phyloP scores from a whole-genome alignment of 2,329 filamentous ascomycete species.

The Elsinoe arachidis region DNA sequence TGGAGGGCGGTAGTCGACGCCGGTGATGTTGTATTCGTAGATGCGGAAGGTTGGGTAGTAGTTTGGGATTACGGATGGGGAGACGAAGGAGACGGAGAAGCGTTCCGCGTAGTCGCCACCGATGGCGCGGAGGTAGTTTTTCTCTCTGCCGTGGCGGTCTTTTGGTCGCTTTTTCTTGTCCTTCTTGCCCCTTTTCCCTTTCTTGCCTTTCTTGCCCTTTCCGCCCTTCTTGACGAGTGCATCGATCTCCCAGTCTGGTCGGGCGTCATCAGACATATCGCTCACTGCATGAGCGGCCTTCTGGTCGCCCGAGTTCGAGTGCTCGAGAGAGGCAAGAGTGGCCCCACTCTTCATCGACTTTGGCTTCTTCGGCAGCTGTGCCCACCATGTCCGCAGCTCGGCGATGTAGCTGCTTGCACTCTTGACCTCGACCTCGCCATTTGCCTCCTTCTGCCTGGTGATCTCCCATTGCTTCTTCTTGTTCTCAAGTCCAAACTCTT shows the following conservation, averaged over 20 bases:
- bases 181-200: constrained; percentile 28
- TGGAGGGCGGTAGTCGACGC: constrained; percentile 47
- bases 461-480: constrained; percentile 31
- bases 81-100: constrained; percentile 71
- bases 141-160: constrained; percentile 44
- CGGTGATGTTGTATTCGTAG: constrained; percentile 86
- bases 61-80: constrained; percentile 68
- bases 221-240: constrained; percentile 19
- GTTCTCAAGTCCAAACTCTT: constrained; percentile 21
- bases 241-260: constrained; percentile 16
- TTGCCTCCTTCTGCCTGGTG: constrained; percentile 29
- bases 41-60: constrained; percentile 84
- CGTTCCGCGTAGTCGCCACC: constrained; percentile 77
- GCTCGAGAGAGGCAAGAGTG: not conserved
- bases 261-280: constrained; percentile 14
- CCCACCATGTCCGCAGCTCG: constrained; percentile 71
- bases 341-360: not conserved
- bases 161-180: constrained; percentile 33
- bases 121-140: constrained; percentile 55
- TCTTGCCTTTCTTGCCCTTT: constrained; percentile 17
- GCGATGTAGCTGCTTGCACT: constrained; percentile 73
- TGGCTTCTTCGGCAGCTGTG: constrained; percentile 52
- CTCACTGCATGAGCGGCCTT: not conserved
- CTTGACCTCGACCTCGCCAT: constrained; percentile 49
- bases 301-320: not conserved